These are phyloP conservation scores for Deakozyma indianensis DNA, from an alignment of 805 yeast genomes.

Conservation along the genomic window DNA sequence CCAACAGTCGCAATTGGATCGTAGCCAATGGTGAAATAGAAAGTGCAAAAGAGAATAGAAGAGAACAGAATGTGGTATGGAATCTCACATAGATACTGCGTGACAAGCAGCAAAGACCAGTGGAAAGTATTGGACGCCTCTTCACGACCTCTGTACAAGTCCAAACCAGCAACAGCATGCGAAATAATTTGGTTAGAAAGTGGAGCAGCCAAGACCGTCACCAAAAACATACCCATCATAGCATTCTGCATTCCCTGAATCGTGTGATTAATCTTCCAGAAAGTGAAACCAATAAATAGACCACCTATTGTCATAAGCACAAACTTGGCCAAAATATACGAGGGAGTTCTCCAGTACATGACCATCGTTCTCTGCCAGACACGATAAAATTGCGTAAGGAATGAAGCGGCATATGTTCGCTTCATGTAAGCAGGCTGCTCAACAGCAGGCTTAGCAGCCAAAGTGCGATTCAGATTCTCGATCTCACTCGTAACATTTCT, in stretches of 20 bases:
- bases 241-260: conserved; percentile 44
- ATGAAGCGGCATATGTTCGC: conserved; percentile 32
- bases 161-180: conserved; percentile 42
- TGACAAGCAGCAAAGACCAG: conserved; percentile 45
- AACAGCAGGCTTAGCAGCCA: conserved; percentile 16
- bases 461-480: conserved; percentile 20
- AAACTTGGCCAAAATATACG: conserved; percentile 48
- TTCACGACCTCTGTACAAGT: conserved; percentile 57
- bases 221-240: conserved; percentile 45
- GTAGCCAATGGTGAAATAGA: conserved; percentile 35
- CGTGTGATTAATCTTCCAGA: conserved; percentile 40
- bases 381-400: conserved; percentile 28
- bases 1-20: conserved; percentile 32
- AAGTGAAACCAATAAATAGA: conserved; percentile 58
- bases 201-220: conserved; percentile 44
- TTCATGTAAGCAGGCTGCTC: conserved; percentile 12
- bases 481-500: conserved; percentile 21
- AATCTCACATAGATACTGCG: conserved; percentile 42
- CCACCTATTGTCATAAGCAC: conserved; percentile 36
- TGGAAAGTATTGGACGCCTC: conserved; percentile 58
- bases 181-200: conserved; percentile 49
- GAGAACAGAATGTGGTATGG: conserved; percentile 41
- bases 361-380: conserved; percentile 29
- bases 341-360: conserved; percentile 46
- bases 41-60: conserved; percentile 38